Base-by-base conservation (phyloP, 768 basidiomycete genomes). In the Phallus indusiatus region DNA sequence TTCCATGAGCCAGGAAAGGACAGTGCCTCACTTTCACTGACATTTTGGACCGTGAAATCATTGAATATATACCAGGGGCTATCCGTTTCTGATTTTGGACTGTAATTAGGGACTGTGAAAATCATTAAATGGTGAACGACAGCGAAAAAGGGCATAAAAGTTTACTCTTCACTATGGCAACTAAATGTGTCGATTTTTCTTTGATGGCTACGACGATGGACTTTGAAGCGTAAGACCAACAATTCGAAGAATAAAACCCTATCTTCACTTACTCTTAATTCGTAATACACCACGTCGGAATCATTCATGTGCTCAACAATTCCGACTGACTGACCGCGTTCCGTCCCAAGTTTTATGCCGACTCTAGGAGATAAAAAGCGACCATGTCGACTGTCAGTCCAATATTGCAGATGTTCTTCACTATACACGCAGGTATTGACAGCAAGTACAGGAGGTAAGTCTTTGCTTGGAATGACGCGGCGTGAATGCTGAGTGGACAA, bases 61-160 rank as follows among this genome's bases (percentile, higher is more conserved):
- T 99, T 99, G 82, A 98, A 98, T 56, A 98, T 71, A 66, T 87
- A 87, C 96, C 96, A 99, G 1, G 83, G 81, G 56, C 82, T 84
- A 21, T 64, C 66, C 18, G 63, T 64, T 55, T 75, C 71, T 1
- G 67, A 59, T 11, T 74, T 67, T 8, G 67, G 70, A 66, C 85
- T 84, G 0, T 81, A 81, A 59, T 86, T 83, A 0, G 89, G 89
- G 42, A 94, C 90, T 92, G 62, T 4, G 28, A 21, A 47, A 54
- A 20, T 46, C 21, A 47, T 57, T 20, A 28, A 57, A 37, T 61
- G 58, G 47, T 24, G 14, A 14, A 37, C 12, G 18, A 47, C 17
- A 35, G 48, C 47, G 1, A 53, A 12, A 22, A 35, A 55, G n/a
- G 35, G 47, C 28, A 42, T 28, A 22, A 34, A 50, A 37, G 67